Percentiles rank a stretch among this genome's conserved stretches.
These are phyloP conservation scores for Isatis tinctoria DNA, from an alignment of 345 rosid genomes.

Conservation along the genomic window DNA sequence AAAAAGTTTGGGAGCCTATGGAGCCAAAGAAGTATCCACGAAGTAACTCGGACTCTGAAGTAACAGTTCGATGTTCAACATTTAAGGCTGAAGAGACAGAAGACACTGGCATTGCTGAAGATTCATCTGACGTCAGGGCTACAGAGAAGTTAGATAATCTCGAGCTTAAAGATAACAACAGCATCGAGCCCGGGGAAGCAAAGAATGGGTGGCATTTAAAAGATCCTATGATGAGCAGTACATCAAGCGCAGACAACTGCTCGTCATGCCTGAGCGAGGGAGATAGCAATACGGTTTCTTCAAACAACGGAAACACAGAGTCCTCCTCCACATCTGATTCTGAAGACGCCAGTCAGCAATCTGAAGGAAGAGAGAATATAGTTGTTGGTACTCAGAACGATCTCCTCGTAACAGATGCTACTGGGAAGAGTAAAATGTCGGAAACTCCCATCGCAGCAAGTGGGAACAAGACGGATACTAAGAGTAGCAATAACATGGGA, in stretches of 20 bases:
- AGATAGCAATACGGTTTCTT: conserved; percentile 75
- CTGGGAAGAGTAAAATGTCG: conserved; percentile 41
- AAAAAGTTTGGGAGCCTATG: conserved; percentile 87
- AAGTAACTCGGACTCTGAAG: conserved; percentile 63
- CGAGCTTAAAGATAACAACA: conserved; percentile 32
- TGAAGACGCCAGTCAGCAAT: conserved; percentile 67
- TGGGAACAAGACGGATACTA: conserved; percentile 32
- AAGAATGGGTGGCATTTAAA: conserved; percentile 31
- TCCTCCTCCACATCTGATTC: conserved; percentile 90
- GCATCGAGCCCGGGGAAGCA: conserved; percentile 20
- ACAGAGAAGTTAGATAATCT: conserved; percentile 11
- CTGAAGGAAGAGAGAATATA: conserved; percentile 56
- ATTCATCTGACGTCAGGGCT: conserved; percentile 9
- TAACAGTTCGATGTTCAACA: conserved; percentile 37
- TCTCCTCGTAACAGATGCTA: conserved; percentile 45
- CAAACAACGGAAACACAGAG: conserved; percentile 59
- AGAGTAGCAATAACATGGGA: not conserved
- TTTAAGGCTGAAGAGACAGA: conserved; percentile 35
- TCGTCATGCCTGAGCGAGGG: conserved; percentile 87
- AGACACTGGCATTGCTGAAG: conserved; percentile 25
- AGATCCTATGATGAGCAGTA: conserved; percentile 44
- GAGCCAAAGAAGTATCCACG: conserved; percentile 59
- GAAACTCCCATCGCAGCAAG: conserved; percentile 30
- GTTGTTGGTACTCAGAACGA: conserved; percentile 38
- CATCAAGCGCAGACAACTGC: conserved; percentile 80